A percentile compares a stretch with the other conserved stretches of the same genome.
phyloP scores from a whole-genome alignment of 1,284 basidiomycete genomes.

The Sphaerobolus stellatus region DNA sequence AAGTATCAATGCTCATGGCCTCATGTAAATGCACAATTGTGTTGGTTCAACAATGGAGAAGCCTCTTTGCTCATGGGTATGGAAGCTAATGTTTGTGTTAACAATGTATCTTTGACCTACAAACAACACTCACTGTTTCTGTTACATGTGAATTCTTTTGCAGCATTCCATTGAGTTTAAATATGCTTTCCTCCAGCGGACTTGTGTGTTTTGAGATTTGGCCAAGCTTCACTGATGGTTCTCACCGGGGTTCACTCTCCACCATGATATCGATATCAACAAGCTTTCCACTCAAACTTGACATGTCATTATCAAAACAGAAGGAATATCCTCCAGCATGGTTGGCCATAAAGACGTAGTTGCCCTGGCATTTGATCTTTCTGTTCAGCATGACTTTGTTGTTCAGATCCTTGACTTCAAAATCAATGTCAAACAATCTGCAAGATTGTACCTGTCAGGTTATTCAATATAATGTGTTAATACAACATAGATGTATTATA shows the following conservation, averaged over 20 bases:
- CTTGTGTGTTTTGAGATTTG: constrained; percentile 90
- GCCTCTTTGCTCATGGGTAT: constrained; percentile 78
- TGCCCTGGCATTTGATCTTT: constrained; percentile 86
- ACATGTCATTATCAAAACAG: constrained; percentile 98
- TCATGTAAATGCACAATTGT: constrained; percentile 54
- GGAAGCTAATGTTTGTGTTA: constrained; percentile 53
- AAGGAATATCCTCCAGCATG: constrained; percentile 94
- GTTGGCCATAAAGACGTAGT: constrained; percentile 96
- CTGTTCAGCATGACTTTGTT: constrained; percentile 87
- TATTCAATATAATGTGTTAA: neutral
- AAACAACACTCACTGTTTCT: constrained; percentile 73
- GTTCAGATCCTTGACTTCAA: constrained; percentile 86
- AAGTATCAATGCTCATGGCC: constrained; percentile 31
- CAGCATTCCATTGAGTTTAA: constrained; percentile 82
- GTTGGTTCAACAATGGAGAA: constrained; percentile 79
- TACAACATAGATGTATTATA: too few relatives aligned
- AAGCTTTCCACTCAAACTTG: constrained; percentile 84
- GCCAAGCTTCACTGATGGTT: constrained; percentile 75
- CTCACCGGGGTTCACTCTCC: constrained; percentile 87
- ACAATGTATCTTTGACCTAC: neutral
- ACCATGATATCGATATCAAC: constrained; percentile 98
- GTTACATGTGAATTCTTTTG: constrained; percentile 84
- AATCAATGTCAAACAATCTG: constrained; percentile 96
- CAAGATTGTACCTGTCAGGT: constrained; percentile 94
- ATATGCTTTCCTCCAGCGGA: constrained; percentile 89